Evolutionary conservation across 805 yeast genomes (phyloP).

Genomic region (Blastobotrys peoriensis): DNA sequence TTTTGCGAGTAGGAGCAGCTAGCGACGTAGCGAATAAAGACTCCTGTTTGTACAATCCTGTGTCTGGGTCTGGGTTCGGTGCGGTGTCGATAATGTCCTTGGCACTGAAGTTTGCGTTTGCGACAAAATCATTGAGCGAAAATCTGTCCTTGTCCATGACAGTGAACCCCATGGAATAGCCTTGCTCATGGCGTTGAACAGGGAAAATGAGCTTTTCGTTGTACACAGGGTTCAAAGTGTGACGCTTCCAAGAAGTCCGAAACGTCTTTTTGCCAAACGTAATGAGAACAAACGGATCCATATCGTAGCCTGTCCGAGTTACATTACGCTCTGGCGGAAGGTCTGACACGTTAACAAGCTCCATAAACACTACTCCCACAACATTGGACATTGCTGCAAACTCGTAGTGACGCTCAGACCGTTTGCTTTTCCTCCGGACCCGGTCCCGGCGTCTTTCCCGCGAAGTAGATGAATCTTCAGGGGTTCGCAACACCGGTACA

Average conservation of each 20-base stretch:
- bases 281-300: conserved; percentile 94
- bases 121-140: conserved; percentile 79
- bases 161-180: conserved; percentile 60
- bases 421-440: conserved; percentile 1
- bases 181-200: conserved; percentile 56
- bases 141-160: conserved; percentile 81
- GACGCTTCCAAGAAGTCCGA: conserved; percentile 78
- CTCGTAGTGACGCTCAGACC: conserved; percentile 17
- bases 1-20: not conserved
- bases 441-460: conserved; percentile 1
- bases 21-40: conserved; percentile 11
- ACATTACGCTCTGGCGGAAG: conserved; percentile 72
- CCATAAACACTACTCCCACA: conserved; percentile 69
- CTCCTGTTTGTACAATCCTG: conserved; percentile 30
- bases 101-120: conserved; percentile 54
- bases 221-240: conserved; percentile 74
- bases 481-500: not conserved
- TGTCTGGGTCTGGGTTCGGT: conserved; percentile 30
- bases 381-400: conserved; percentile 23
- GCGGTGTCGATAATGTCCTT: conserved; percentile 36
- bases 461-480: not conserved
- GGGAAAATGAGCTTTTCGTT: conserved; percentile 79
- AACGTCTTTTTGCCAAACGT: conserved; percentile 85
- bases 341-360: conserved; percentile 65
- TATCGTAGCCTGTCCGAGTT: conserved; percentile 74